Percentiles rank a stretch among this genome's conserved stretches.
These are phyloP conservation scores for Xylaria bambusicola DNA, from an alignment of 495 filamentous ascomycete species.

Conservation along the genomic window DNA sequence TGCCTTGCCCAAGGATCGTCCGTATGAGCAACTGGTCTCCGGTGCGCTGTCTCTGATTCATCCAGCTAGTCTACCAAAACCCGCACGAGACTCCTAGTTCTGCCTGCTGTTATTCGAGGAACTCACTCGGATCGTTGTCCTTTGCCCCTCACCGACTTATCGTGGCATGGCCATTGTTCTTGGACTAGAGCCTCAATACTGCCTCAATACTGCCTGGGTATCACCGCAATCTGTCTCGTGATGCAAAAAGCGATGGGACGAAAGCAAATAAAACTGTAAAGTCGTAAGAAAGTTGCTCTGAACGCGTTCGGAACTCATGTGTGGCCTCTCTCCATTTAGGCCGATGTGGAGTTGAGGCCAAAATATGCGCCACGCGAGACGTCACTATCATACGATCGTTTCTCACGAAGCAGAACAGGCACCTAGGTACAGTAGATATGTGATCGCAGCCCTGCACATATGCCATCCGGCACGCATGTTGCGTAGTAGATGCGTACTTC, in stretches of 20 bases:
- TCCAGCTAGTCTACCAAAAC: constrained; percentile 12
- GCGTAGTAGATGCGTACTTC: background rate
- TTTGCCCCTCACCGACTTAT: constrained; percentile 14
- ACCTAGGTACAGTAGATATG: no score
- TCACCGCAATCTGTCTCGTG: background rate
- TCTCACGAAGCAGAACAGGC: background rate
- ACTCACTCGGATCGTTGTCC: background rate
- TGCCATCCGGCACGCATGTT: constrained; percentile 6
- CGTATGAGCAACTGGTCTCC: constrained; percentile 12
- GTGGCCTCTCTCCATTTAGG: background rate
- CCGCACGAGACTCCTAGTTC: background rate
- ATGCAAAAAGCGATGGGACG: background rate
- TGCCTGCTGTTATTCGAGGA: constrained; percentile 7
- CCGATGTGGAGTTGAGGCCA: constrained; percentile 12
- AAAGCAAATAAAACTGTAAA: background rate
- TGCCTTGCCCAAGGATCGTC: constrained; percentile 14
- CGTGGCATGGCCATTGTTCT: background rate
- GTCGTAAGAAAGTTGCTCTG: no score
- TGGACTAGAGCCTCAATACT: no score
- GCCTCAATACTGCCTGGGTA: constrained; percentile 13
- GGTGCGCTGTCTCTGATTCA: constrained; percentile 18
- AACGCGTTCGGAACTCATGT: background rate
- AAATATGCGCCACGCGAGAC: constrained; percentile 10
- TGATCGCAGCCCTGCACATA: background rate
- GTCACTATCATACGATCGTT: constrained; percentile 19